Base-by-base conservation (phyloP, 352 stramenopile genomes). In the Phytopythium mirpurense region DNA sequence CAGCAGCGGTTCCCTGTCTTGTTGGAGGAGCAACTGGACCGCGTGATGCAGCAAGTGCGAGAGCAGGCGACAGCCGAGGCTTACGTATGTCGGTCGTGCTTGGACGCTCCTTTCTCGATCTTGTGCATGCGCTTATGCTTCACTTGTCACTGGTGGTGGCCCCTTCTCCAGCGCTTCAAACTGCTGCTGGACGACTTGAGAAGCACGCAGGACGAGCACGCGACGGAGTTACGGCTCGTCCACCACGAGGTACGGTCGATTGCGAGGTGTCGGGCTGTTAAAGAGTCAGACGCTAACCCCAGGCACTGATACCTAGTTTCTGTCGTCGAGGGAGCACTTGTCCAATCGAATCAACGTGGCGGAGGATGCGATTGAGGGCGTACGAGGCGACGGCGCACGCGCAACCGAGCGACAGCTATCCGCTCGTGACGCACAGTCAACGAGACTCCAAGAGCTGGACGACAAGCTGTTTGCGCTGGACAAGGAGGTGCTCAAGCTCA, bases 401-500 rank as follows among this genome's bases (percentile, higher is more conserved):
- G 38, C 54, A 14, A 53, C 51, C 4, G 67, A 84, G 23, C 65
- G 74, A 15, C 66, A 83, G 10, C 53, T 66, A 5, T 37, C 55
- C 14, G 37, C 51, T 10, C 65, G 63, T 5, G 63, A 72, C 27
- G 60, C 46, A 7, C 42, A 74, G 8, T 23, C 57, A 9, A 44
- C 43, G 2, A 67, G 72, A 19, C 38, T 80, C 4, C 48, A 62
- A 1, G 70, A 74, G 2, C 49, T 90, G 21, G 74, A 87, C 40
- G 75, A 86, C 31, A 83, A 79, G 32, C 38, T 87, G 1, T 86
- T 90, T 51, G 35, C 38, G 1, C 38, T 87, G 29, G 76, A 90
- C 52, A 90, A 87, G 54, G 76, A 86, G 40, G 35, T 87, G 18
- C 76, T 90, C 27, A 83, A 76, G 54, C 21, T 86, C 35, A 86